Conservation (phyloP, 2,329 filamentous ascomycete species). For the Neonectria coccinea region DNA sequence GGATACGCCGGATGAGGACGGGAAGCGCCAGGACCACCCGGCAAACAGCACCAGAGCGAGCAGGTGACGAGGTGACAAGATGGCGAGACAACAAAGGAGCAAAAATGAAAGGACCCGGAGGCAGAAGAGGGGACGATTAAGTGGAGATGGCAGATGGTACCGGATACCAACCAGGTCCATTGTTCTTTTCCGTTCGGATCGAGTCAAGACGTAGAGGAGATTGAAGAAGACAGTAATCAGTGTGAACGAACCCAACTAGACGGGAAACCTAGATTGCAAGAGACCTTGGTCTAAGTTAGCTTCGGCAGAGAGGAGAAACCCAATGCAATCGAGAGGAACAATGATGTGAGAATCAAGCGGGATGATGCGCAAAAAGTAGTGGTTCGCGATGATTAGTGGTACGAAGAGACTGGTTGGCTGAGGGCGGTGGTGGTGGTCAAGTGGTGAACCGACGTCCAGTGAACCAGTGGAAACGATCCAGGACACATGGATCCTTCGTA, state of each 20-base stretch:
- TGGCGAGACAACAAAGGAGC: constrained; percentile 20
- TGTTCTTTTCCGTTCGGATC: constrained; percentile 13
- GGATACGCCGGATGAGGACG: constrained; percentile 8
- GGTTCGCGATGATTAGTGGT: constrained; percentile 4
- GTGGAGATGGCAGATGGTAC: constrained; percentile 38
- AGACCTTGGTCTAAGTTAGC: constrained; percentile 24
- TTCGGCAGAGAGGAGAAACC: constrained; percentile 19
- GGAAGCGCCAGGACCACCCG: background rate
- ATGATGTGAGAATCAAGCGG: constrained; percentile 23
- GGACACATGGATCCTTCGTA: background rate
- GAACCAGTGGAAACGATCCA: background rate
- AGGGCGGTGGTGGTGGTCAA: background rate
- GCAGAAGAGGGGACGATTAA: constrained; percentile 30
- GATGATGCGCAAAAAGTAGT: constrained; percentile 21
- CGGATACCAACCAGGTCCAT: constrained; percentile 32
- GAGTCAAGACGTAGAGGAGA: background rate
- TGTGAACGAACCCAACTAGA: background rate
- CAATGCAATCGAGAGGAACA: background rate
- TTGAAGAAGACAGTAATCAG: background rate
- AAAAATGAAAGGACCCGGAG: constrained; percentile 22
- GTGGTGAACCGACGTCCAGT: background rate
- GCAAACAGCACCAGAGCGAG: constrained; percentile 1
- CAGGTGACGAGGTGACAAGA: constrained; percentile 12
- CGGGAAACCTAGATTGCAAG: background rate
- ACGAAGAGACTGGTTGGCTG: background rate